Conservation (phyloP, 2,329 filamentous ascomycete species). For the Colletotrichum musicola region DNA sequence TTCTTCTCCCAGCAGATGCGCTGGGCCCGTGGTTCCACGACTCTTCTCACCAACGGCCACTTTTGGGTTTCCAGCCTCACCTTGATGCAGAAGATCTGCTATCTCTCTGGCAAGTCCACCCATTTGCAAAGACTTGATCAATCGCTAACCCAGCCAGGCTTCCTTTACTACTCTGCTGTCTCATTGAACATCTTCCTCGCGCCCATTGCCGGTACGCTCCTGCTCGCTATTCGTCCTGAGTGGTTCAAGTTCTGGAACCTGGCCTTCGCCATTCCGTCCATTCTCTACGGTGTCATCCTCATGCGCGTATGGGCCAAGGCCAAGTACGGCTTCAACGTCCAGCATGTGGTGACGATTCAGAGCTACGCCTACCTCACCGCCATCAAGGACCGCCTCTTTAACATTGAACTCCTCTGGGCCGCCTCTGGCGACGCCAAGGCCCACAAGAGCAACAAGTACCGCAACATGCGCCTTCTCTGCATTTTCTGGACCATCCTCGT, state of each 20-base stretch:
- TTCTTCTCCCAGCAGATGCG: constrained; percentile 60
- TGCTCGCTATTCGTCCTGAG: constrained; percentile 54
- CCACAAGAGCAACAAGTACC: constrained; percentile 57
- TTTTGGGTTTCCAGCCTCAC: constrained; percentile 55
- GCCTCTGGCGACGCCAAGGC: constrained; percentile 54
- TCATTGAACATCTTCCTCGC: constrained; percentile 56
- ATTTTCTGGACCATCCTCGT: constrained; percentile 52
- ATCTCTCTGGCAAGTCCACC: constrained; percentile 50
- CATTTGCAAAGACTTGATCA: accelerated
- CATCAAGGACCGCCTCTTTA: constrained; percentile 56
- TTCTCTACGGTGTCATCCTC: constrained; percentile 53
- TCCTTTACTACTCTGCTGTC: constrained; percentile 56
- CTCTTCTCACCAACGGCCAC: constrained; percentile 54
- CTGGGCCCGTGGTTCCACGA: constrained; percentile 56
- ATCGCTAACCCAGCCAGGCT: constrained; percentile 39
- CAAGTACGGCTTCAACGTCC: constrained; percentile 56
- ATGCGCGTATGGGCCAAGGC: constrained; percentile 56
- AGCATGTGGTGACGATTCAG: constrained; percentile 56
- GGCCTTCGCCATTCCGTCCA: constrained; percentile 56
- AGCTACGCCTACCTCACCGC: constrained; percentile 57
- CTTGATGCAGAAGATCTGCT: constrained; percentile 56
- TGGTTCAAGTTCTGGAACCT: constrained; percentile 59
- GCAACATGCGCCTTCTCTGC: constrained; percentile 56
- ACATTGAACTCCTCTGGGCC: constrained; percentile 54
- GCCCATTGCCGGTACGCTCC: constrained; percentile 53